Conservation (phyloP, 352 stramenopile genomes). For the Globisporangium recalcitrans region DNA sequence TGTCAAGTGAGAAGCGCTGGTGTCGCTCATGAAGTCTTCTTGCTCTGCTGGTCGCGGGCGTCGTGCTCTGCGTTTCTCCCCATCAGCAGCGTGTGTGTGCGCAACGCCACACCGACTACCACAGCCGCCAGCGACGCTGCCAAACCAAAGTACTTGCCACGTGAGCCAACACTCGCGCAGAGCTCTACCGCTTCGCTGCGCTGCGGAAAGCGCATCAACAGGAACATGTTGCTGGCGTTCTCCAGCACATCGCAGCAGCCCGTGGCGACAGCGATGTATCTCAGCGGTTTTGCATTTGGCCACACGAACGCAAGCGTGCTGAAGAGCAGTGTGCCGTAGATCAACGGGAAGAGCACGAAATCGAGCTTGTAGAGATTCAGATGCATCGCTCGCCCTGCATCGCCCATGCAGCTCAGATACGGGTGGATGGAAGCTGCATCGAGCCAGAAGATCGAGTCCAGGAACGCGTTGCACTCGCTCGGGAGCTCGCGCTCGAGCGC, state of each 20-base stretch:
- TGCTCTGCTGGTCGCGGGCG: neutral
- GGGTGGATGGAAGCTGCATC: conserved; percentile 17
- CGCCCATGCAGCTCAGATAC: conserved; percentile 24
- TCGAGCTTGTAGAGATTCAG: conserved; percentile 26
- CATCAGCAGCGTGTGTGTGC: neutral
- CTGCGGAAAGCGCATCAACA: conserved; percentile 15
- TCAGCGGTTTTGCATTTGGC: conserved; percentile 1
- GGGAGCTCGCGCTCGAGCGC: conserved; percentile 15
- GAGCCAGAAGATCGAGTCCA: conserved; percentile 20
- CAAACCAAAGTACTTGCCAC: conserved; percentile 4
- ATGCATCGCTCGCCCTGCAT: conserved; percentile 20
- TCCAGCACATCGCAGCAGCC: conserved; percentile 12
- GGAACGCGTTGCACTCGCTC: conserved; percentile 17
- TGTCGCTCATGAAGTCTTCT: neutral
- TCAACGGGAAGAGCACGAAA: conserved; percentile 25
- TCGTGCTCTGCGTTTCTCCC: neutral
- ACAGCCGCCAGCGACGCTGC: neutral
- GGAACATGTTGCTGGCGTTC: conserved; percentile 15
- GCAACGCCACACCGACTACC: neutral
- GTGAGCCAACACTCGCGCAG: conserved; percentile 4
- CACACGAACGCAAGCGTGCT: conserved; percentile 17
- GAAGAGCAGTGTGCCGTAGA: conserved; percentile 19
- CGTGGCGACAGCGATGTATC: conserved; percentile 7
- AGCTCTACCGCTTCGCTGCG: neutral
- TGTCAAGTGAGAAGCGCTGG: no score